A percentile compares a stretch with the other conserved stretches of the same genome.
Conservation (phyloP, 352 stramenopile species). For the Plasmopara halstedii region DNA sequence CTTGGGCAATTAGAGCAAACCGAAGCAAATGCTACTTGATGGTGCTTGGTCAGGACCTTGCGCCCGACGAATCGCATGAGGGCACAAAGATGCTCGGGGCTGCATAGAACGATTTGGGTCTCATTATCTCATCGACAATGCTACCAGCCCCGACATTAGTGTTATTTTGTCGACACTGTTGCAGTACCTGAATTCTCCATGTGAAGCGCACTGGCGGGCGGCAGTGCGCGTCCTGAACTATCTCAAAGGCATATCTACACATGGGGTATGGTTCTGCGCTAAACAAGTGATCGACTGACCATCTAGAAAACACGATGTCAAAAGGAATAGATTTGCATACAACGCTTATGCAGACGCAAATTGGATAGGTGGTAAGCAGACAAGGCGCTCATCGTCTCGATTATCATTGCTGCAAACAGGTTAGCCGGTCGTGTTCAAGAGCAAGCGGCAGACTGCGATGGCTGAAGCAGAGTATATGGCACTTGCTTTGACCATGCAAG, state of each 20-base stretch:
- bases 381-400: slow-evolving; percentile 1
- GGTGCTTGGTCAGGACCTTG: too few species aligned
- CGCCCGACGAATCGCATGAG: too few species aligned
- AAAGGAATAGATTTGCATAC: too few species aligned
- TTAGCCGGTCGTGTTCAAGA: slow-evolving; percentile 1
- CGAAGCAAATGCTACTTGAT: neutral
- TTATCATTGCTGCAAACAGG: neutral
- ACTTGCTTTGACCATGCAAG: neutral
- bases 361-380: neutral
- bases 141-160: neutral
- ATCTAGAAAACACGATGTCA: too few species aligned
- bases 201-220: neutral
- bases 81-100: neutral
- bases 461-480: slow-evolving; percentile 5
- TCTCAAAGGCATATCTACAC: too few species aligned
- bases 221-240: too few species aligned
- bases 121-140: neutral
- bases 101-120: neutral
- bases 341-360: neutral
- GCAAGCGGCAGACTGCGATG: slow-evolving; percentile 1
- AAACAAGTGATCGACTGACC: neutral
- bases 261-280: too few species aligned
- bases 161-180: neutral
- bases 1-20: too few species aligned
- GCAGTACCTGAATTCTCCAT: neutral